Conservation (phyloP, 768 basidiomycete genomes). For the Mycena filopes region DNA sequence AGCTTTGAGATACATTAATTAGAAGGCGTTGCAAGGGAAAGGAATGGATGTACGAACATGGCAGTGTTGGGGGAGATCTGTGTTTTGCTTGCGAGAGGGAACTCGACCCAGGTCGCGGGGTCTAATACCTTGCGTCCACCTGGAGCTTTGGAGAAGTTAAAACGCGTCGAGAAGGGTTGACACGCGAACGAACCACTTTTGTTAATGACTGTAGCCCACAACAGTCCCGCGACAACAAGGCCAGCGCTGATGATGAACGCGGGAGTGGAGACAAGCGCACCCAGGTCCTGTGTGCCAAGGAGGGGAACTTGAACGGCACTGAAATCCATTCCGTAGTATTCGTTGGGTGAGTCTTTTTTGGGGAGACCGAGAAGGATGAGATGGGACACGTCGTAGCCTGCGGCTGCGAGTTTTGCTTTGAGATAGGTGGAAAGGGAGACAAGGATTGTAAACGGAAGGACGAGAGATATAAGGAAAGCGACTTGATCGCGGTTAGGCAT, state of each 20-base stretch:
- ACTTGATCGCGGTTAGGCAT: constrained; percentile 71
- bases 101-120: constrained; percentile 82
- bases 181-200: constrained; percentile 42
- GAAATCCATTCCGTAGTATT: constrained; percentile 42
- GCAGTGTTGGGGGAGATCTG: constrained; percentile 96
- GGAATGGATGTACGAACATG: constrained; percentile 65
- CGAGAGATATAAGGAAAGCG: constrained; percentile 65
- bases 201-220: constrained; percentile 65
- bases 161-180: constrained; percentile 30
- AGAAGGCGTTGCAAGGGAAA: background rate
- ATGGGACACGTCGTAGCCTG: constrained; percentile 67
- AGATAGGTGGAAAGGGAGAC: constrained; percentile 55
- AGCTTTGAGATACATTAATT: constrained; percentile 58
- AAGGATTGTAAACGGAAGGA: constrained; percentile 59
- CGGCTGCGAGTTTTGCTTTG: constrained; percentile 54
- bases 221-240: constrained; percentile 56
- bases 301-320: constrained; percentile 49
- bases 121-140: constrained; percentile 72
- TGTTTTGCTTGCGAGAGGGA: constrained; percentile 83
- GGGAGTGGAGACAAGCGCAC: constrained; percentile 53
- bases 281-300: constrained; percentile 50
- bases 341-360: constrained; percentile 40
- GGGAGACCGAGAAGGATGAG: constrained; percentile 73
- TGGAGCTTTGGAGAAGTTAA: constrained; percentile 24
- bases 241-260: constrained; percentile 64